A percentile compares a stretch with the other conserved stretches of the same genome.
Conservation (phyloP, 352 stramenopile species). For the Aphanomyces cochlioides region DNA sequence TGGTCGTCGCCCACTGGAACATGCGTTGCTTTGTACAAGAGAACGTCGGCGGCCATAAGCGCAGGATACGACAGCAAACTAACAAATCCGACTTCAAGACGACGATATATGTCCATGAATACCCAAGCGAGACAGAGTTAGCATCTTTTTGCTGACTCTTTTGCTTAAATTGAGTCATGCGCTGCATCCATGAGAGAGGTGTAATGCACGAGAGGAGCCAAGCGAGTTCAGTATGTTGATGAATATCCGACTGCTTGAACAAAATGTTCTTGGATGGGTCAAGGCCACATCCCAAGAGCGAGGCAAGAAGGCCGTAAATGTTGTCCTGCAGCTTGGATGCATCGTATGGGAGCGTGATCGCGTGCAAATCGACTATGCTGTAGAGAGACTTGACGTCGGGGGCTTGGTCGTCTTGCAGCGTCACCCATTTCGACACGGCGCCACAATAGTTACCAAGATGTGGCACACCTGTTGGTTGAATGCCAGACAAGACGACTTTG, state of each 20-base stretch:
- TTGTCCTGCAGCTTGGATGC: constrained; percentile 81
- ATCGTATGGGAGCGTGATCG: constrained; percentile 96
- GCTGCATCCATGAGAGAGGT: constrained; percentile 96
- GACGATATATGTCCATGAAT: background rate
- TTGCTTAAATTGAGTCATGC: constrained; percentile 99
- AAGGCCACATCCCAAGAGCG: constrained; percentile 93
- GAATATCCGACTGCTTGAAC: constrained; percentile 80
- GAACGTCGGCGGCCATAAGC: constrained; percentile 99
- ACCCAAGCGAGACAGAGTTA: constrained; percentile 42
- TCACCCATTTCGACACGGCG: constrained; percentile 96
- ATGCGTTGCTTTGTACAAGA: constrained; percentile 97
- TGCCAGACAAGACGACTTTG: constrained; percentile 92
- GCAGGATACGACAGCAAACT: constrained; percentile 97
- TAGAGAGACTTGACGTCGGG: constrained; percentile 38
- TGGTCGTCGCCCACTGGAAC: constrained; percentile 98
- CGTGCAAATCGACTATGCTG: constrained; percentile 96
- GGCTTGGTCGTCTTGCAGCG: constrained; percentile 77
- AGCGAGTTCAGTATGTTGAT: constrained; percentile 91
- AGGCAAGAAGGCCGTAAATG: constrained; percentile 88
- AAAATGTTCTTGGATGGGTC: constrained; percentile 68
- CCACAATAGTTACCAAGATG: constrained; percentile 99
- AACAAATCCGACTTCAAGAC: constrained; percentile 44
- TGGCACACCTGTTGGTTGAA: constrained; percentile 97
- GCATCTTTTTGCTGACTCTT: constrained; percentile 87
- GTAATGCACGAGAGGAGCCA: constrained; percentile 98